Evolutionary conservation across 257 asterid genomes (phyloP), one percentile per base, ranked within the genome.

Genomic region (Paulownia fortunei): DNA sequence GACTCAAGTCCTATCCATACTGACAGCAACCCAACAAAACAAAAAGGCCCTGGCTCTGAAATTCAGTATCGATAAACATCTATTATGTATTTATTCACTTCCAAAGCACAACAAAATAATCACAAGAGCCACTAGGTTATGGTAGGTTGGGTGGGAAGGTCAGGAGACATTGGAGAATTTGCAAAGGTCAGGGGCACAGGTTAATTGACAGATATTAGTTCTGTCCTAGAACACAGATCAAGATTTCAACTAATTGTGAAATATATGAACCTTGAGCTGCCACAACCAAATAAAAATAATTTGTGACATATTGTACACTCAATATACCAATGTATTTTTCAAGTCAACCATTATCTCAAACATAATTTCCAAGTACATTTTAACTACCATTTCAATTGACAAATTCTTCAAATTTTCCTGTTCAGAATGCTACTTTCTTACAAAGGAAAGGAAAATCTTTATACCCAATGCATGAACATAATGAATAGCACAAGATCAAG

Each of bases 91-190:
- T 72, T 23, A 61, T 56, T 12, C 19, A 44, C 46, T 18, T 41
- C 72, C 51, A 64, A 42, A 46, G 59, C 71, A 46, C 59, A 34
- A 34, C 54, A 32, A 30, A 51, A 60, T 34, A 21, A 2, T 39
- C 27, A 47, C 18, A 72, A 72, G 8, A 72, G 63, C 69, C 77
- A 41, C 23, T 24, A 44, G 24, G n/a, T 56, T 41, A 41, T 41
- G 46, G 11, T n/a, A 41, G 46, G 46, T 9, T 6, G 46, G 46
- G 10, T 6, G 46, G 12, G 11, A 41, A 41, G 46, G 11, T 41
- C 46, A 7, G 11, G 46, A 10, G 7, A 41, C 10, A 41, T 41
- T 30, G 36, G 36, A 30, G 36, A 4, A 30, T 30, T 30, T 30
- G 36, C 36, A 1, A 30, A 30, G 36, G 36, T 30, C 4, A 30